Evolutionary conservation across 108 stramenopile species (phyloP).

Genomic region (Pseudonitzschia delicatissima): DNA sequence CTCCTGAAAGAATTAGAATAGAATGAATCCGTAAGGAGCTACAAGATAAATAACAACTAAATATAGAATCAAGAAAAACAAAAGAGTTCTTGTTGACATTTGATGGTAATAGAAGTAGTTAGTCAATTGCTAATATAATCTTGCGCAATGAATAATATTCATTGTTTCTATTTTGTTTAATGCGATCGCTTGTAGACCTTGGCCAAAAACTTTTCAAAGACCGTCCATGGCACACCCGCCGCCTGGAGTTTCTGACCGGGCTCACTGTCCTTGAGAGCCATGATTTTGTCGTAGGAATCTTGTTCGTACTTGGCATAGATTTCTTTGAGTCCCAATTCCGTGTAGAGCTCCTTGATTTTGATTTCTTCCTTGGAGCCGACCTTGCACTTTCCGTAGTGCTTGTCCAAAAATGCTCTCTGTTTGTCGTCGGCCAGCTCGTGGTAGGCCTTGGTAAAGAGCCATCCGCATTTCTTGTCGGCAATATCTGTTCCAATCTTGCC

Average conservation of each 20-base stretch:
- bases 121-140: too few species aligned
- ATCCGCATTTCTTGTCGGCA: slow-evolving; percentile 99
- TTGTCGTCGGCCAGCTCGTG: slow-evolving; percentile 23
- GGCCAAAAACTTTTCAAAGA: slow-evolving; percentile 68
- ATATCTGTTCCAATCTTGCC: slow-evolving; percentile 99
- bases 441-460: slow-evolving; percentile 58
- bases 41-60: too few species aligned
- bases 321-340: slow-evolving; percentile 57
- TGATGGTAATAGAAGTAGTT: too few species aligned
- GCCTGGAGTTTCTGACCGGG: slow-evolving; percentile 17
- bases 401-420: slow-evolving; percentile 29
- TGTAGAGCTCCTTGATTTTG: slow-evolving; percentile 67
- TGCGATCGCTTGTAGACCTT: slow-evolving; percentile 87
- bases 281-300: slow-evolving; percentile 53
- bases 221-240: slow-evolving; percentile 53
- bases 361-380: slow-evolving; percentile 38
- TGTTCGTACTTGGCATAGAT: slow-evolving; percentile 76
- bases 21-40: too few species aligned
- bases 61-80: too few species aligned
- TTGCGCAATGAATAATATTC: neutral
- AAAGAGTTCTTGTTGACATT: too few species aligned
- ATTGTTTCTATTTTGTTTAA: slow-evolving; percentile 29
- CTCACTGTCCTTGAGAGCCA: slow-evolving; percentile 45
- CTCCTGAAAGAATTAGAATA: slow-evolving; percentile 14
- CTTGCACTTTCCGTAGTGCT: slow-evolving; percentile 81